Evolutionary conservation across 768 basidiomycete genomes (phyloP), one percentile per base, ranked within the genome.

Genomic region (Lactarius psammicola): DNA sequence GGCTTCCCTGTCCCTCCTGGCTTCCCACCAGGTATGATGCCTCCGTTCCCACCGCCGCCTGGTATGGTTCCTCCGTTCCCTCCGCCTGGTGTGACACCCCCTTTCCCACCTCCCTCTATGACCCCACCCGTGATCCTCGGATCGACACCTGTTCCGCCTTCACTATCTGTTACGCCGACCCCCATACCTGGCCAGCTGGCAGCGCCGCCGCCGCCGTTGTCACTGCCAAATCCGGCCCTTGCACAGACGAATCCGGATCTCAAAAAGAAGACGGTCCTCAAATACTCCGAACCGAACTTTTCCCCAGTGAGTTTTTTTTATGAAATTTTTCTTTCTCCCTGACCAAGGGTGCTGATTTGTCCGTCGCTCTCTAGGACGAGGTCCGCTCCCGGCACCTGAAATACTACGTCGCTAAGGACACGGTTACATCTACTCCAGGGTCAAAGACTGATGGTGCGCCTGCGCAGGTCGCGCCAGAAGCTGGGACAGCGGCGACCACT

Each of bases 221-320:
- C 70, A 23, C 76, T 90, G 44, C 90, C 89, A 1, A 81, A 86
- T 71, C 80, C 83, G 10, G 76, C 80, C 5, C 75, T 85, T 44
- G 78, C 80, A 23, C 89, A 92, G 77, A 85, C 81, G 17, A 88
- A 90, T 71, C 84, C 88, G 15, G 80, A 85, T 2, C 85, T 91
- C 72, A 94, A 92, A 80, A 91, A 92, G 74, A 78, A 81, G 17
- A 90, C 90, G 1, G 81, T 82, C 26, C 79, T 94, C 53, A 89
- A 92, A 74, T 90, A 87, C 75, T 73, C 78, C 17, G 89, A 94
- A 71, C 77, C 92, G 0, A 92, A 93, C 72, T 92, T 90, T 74
- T 86, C 84, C 64, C 88, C 90, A 4, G 92, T 92, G 70, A 54
- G 87, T 80, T 17, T n/a, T 62, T 33, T 18, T 65, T n/a, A 56